Evolutionary conservation across 306 rosid species (phyloP), one percentile per base, ranked within the genome.

Genomic region (Acacia acuminata): DNA sequence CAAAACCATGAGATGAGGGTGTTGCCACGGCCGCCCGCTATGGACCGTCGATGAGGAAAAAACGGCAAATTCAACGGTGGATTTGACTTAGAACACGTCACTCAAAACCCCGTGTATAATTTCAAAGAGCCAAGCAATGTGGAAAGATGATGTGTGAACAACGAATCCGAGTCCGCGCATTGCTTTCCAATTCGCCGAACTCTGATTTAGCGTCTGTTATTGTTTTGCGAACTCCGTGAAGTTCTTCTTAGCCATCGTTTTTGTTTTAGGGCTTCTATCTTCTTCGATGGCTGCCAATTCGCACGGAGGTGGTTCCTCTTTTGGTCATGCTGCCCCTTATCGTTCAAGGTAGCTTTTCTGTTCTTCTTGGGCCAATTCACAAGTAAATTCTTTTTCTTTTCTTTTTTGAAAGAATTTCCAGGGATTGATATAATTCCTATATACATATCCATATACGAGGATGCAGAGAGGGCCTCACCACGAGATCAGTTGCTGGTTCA

Each of bases 381-480:
- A 34, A 34, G 7, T 16, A 15, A 34, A 6, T 65, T 30, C 9
- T 34, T 74, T 19, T 20, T 34, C 65, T 20, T 17, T 6, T 53
- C 9, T 5, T 34, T 55, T 36, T 53, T 1, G 27, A 10, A 4
- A 20, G 56, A 75, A 78, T 84, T 79, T 12, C 40, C 20, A 55
- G 84, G 20, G 43, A 51, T 45, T 71, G 58, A 71, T 44, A 5
- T 13, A 42, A 69, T 40, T 69, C 8, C 12, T 42, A 5, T 69
- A n/a, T 10, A 20, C 30, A 34, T 67, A 61, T 66, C 47, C 60
- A 10, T 61, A 22, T 67, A 42, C 67, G 81, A 56, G 58, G 82
- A 30, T 85, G 77, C 88, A 94, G 98, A 67, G 89, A 90, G 73
- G 98, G 97, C 77, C 94, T 94, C 69, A 92, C 88, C 82, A 90